phyloP scores from a whole-genome alignment of 495 filamentous ascomycete genomes.

The Podospora australis region DNA sequence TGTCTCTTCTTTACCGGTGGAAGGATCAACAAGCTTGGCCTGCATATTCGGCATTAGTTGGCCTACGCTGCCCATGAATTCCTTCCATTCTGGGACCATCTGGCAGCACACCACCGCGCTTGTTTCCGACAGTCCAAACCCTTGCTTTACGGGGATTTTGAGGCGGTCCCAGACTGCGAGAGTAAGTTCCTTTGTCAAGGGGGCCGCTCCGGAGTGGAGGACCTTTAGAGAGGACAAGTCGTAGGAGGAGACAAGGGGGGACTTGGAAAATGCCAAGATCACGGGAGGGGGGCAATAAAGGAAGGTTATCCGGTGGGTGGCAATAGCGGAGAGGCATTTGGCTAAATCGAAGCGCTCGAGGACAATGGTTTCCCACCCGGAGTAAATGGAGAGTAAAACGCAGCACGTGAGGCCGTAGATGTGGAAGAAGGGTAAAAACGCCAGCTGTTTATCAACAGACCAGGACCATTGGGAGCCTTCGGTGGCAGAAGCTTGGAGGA shows the following conservation, averaged over 20 bases:
- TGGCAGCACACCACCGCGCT: slow-evolving; percentile 50
- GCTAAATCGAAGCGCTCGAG: slow-evolving; percentile 83
- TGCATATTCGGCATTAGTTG: slow-evolving; percentile 73
- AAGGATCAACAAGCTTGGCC: slow-evolving; percentile 69
- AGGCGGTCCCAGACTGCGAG: slow-evolving; percentile 69
- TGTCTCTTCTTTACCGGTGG: slow-evolving; percentile 49
- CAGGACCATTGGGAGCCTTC: slow-evolving; percentile 55
- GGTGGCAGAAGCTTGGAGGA: slow-evolving; percentile 41
- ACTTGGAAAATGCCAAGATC: slow-evolving; percentile 71
- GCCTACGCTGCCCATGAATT: slow-evolving; percentile 73
- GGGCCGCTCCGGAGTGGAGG: slow-evolving; percentile 86
- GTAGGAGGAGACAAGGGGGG: slow-evolving; percentile 68
- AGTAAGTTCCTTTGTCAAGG: slow-evolving; percentile 75
- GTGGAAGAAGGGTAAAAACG: slow-evolving; percentile 89
- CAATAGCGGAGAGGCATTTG: slow-evolving; percentile 66
- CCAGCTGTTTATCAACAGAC: slow-evolving; percentile 61
- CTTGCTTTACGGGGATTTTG: slow-evolving; percentile 61
- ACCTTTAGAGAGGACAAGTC: slow-evolving; percentile 73
- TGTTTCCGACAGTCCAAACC: slow-evolving; percentile 52
- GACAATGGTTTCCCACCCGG: slow-evolving; percentile 63
- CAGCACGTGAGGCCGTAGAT: slow-evolving; percentile 55
- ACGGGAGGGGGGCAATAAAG: slow-evolving; percentile 82
- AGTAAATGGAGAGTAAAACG: slow-evolving; percentile 44
- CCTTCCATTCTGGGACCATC: slow-evolving; percentile 71
- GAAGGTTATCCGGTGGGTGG: slow-evolving; percentile 69